A percentile compares a stretch with the other conserved stretches of the same genome.
These are phyloP conservation scores for Fusarium sp. DNA, from an alignment of 2,329 filamentous ascomycete species.

Conservation along the genomic window DNA sequence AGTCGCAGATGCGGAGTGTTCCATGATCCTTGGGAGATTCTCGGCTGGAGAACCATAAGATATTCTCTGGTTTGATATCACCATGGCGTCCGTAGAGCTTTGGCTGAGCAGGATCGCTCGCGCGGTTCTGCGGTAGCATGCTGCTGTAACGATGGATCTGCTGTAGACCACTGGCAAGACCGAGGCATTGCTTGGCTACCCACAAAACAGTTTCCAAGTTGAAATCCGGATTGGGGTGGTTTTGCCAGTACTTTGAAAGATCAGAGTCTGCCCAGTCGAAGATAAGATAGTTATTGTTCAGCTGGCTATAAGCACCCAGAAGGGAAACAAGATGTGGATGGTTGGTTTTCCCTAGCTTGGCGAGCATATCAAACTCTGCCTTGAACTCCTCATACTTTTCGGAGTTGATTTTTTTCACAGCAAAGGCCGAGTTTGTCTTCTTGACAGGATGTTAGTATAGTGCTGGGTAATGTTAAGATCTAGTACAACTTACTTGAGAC, in stretches of 20 bases:
- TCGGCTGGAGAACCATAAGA: slow-evolving; percentile 20
- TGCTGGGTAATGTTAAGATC: too few species aligned
- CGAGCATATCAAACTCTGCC: slow-evolving; percentile 12
- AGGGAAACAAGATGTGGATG: slow-evolving; percentile 7
- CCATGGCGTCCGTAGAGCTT: slow-evolving; percentile 30
- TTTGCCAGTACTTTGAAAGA: not conserved
- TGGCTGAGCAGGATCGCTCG: not conserved
- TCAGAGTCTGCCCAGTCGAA: slow-evolving; percentile 22
- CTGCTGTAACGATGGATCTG: slow-evolving; percentile 15
- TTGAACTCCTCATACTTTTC: slow-evolving; percentile 8
- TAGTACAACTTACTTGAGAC: not conserved
- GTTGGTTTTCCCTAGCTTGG: slow-evolving; percentile 1
- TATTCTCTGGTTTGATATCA: slow-evolving; percentile 35
- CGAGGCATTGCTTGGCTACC: slow-evolving; percentile 8
- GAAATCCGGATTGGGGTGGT: not conserved
- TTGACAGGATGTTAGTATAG: too few species aligned
- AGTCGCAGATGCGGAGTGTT: slow-evolving; percentile 24
- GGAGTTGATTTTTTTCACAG: slow-evolving; percentile 9
- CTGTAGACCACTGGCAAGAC: slow-evolving; percentile 10
- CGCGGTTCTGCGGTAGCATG: not conserved
- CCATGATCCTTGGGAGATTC: not conserved
- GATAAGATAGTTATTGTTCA: slow-evolving; percentile 13
- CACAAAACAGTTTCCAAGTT: not conserved
- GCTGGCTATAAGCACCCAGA: not conserved
- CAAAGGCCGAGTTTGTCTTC: not conserved